Evolutionary conservation across 345 rosid species (phyloP), one percentile per base, ranked within the genome.

Genomic region (Psidium guajava): DNA sequence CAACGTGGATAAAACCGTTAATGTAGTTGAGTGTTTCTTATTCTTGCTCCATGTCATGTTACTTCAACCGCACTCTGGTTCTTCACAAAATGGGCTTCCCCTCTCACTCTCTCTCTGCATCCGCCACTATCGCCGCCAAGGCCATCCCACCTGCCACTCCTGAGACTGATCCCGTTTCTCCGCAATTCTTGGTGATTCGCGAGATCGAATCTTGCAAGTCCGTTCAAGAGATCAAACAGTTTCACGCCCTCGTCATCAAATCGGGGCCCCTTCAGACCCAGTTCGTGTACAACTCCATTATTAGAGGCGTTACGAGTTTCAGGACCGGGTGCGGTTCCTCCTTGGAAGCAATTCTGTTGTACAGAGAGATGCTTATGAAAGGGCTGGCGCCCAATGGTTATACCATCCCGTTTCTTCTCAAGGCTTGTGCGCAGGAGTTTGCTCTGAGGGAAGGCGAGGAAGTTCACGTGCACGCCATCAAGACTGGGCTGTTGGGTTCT

Each of bases 401-500:
- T 83, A 93, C 93, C 4, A 24, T 91, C 4, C 93, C 93, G 13
- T 89, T 85, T 82, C 87, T 91, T 81, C 92, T 93, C 84, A 91
- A 90, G 87, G 90, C 91, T 14, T 90, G 92, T 82, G 84, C 91
- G 3, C 80, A 49, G 11, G 86, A 87, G 13, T 85, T 54, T 28
- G 87, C 91, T 9, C 82, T 91, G 42, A 36, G 61, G 16, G 90
- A 86, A 58, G 93, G 91, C 28, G 83, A 86, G 51, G 90, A 91
- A 86, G 52, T 92, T 86, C 95, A 93, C 55, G 91, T 89, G 2
- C 89, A 91, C 77, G 86, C 89, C 56, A 49, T 90, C 56, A 91
- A 91, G 86, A 85, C 86, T 2, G 90, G 88, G 49, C 84, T 90
- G 52, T 84, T 89, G 52, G 18, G 59, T 11, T 82, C 88, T 6